Base-by-base conservation (phyloP, 148 eudicot species). In the Fagopyrum tataricum region DNA sequence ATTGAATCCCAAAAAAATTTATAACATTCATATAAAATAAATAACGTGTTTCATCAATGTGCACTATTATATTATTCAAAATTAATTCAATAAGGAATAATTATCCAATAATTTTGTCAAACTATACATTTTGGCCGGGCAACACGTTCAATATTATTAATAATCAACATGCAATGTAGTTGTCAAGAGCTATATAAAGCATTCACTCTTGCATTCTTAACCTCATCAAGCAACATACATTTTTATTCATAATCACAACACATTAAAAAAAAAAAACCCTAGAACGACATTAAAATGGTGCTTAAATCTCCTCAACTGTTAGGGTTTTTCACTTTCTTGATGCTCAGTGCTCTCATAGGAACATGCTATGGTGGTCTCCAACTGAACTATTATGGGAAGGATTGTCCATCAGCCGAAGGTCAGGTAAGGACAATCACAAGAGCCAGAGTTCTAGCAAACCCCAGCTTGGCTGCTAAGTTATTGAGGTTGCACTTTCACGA, bases 401-500 rank as follows among this genome's bases (percentile, higher is more conserved):
- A 18, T 6, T 74, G 80, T 39, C 31, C 78, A 39, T 24, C 14
- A 2, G 76, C 52, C 4, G 71, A 81, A 67, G 48, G 72, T 11
- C 62, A 72, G 7, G 78, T 77, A 18, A 62, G 20, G 24, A 44
- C 31, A 5, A 40, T 72, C 70, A 77, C 53, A 0, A 40, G 20
- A 7, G 66, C 53, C 10, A 79, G 31, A 5, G 80, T 78, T n/a
- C 24, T 41, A 9, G 37, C 7, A 11, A 75, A 81, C 9, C 73
- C 80, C 3, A 72, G 52, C 21, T 20, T 81, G 73, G 75, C 78
- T 37, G 80, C 78, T 15, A 81, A 81, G 78, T 78, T 81, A 67
- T 51, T 78, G 26, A 77, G 78, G 73, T 13, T 81, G 61, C 76
- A 58, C 3, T 81, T 77, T 37, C 83, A 81, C 26, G 80, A 81